Conservation (phyloP, 2,329 filamentous ascomycete genomes). For the Fusarium chuoi region DNA sequence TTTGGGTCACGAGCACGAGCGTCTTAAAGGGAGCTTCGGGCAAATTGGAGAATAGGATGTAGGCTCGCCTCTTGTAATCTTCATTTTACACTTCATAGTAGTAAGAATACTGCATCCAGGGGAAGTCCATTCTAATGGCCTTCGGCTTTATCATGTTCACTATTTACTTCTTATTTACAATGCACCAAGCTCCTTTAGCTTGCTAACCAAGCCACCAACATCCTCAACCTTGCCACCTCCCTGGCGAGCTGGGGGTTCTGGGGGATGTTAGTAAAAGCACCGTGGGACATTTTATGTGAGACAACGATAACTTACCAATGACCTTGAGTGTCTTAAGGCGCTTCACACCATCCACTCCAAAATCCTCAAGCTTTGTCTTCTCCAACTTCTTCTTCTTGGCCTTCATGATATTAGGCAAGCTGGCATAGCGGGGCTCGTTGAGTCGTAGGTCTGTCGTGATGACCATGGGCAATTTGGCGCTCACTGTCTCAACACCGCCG, state of each 20-base stretch:
- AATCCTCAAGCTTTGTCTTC: conserved; percentile 88
- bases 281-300: background rate
- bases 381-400: conserved; percentile 99
- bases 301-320: conserved; percentile 65
- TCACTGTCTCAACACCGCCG: conserved; percentile 90
- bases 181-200: conserved; percentile 95
- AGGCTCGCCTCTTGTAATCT: background rate
- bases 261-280: conserved; percentile 25
- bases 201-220: conserved; percentile 91
- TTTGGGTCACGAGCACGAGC: background rate
- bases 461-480: conserved; percentile 86
- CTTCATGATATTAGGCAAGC: conserved; percentile 99
- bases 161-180: conserved; percentile 62
- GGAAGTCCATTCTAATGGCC: background rate
- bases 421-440: conserved; percentile 96
- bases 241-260: conserved; percentile 86
- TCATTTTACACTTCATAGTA: background rate
- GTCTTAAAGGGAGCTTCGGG: background rate
- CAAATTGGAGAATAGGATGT: background rate
- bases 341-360: conserved; percentile 77
- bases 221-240: conserved; percentile 97
- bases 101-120: background rate
- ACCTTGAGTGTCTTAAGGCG: conserved; percentile 93
- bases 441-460: conserved; percentile 94
- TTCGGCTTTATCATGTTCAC: background rate